A percentile compares a stretch with the other conserved stretches of the same genome.
Conservation (phyloP, 257 asterid species). For the Eucommia ulmoides region DNA sequence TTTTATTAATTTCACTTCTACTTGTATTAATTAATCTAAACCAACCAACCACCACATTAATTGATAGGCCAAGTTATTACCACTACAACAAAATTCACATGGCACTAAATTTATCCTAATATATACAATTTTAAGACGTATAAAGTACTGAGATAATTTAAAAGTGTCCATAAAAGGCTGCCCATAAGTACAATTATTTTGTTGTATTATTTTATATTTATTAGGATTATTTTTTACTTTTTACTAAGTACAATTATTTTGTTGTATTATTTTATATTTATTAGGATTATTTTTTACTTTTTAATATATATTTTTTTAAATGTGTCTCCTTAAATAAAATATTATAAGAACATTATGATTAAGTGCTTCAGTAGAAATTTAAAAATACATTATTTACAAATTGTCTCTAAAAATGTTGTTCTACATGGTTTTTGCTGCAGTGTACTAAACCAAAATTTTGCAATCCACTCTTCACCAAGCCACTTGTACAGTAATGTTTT, state of each 20-base stretch:
- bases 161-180: too few species aligned
- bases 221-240: too few species aligned
- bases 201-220: too few species aligned
- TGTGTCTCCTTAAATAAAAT: too few species aligned
- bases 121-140: constrained; percentile 28
- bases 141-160: constrained; percentile 61
- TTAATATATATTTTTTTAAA: too few species aligned
- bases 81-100: background rate
- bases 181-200: too few species aligned
- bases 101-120: background rate
- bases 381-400: constrained; percentile 91
- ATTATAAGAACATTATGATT: constrained; percentile 88
- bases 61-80: background rate
- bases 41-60: background rate
- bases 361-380: constrained; percentile 60
- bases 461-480: too few species aligned
- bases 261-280: too few species aligned
- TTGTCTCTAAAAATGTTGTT: constrained; percentile 55
- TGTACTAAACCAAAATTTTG: background rate
- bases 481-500: too few species aligned
- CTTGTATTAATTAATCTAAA: too few species aligned
- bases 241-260: too few species aligned
- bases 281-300: too few species aligned
- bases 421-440: background rate
- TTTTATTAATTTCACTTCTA: background rate